These are phyloP conservation scores for Eutrema heterophyllum DNA, from an alignment of 345 rosid genomes.

Conservation along the genomic window DNA sequence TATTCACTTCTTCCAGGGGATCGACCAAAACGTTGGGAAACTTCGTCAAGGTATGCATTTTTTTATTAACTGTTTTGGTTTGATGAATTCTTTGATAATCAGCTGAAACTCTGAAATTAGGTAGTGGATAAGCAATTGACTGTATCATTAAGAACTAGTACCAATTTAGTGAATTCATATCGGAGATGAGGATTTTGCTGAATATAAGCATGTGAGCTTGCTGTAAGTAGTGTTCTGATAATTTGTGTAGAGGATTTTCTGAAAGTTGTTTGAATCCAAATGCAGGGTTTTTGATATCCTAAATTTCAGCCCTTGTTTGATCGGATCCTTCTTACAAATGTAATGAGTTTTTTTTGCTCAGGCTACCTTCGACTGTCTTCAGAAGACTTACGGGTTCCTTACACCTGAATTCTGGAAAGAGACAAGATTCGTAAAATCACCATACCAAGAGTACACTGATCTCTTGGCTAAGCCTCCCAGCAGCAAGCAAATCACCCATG, in stretches of 20 bases:
- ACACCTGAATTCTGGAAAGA: constrained; percentile 28
- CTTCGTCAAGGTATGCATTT: constrained; percentile 54
- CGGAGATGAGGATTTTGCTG: too few species aligned
- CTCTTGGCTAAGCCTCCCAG: not conserved
- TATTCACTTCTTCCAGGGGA: constrained; percentile 63
- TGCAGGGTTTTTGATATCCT: not conserved
- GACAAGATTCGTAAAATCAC: constrained; percentile 8
- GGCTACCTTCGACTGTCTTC: constrained; percentile 23
- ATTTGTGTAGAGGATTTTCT: not conserved
- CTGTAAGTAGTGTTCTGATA: not conserved
- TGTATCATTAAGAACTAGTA: not conserved
- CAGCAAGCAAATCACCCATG: constrained; percentile 7
- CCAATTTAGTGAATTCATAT: too few species aligned
- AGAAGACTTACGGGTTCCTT: constrained; percentile 16
- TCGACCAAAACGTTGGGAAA: constrained; percentile 71
- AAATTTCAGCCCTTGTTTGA: not conserved
- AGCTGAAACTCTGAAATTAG: not conserved
- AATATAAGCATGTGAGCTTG: too few species aligned
- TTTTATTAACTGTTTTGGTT: not conserved
- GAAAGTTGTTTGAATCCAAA: not conserved
- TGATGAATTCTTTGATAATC: not conserved
- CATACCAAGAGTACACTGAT: constrained; percentile 12
- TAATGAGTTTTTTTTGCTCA: not conserved
- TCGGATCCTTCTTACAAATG: not conserved
- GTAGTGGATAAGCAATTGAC: not conserved